Conservation (phyloP, 805 yeast genomes). For the Candida endomychidarum region DNA sequence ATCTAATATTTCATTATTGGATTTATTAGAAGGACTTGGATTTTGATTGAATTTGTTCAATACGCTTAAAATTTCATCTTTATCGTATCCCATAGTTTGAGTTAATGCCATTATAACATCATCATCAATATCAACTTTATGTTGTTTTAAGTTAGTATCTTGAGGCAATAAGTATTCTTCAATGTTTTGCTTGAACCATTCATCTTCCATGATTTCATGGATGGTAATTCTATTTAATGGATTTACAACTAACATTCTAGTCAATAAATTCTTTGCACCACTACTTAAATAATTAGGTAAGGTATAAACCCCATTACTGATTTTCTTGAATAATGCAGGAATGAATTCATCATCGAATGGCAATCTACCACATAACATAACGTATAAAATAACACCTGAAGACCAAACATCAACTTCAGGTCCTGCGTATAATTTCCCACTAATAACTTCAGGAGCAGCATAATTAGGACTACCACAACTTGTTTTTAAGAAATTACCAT, state of each 20-base stretch:
- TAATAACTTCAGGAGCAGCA: conserved; percentile 96
- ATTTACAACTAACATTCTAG: conserved; percentile 90
- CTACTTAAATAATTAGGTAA: conserved; percentile 81
- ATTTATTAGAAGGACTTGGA: conserved; percentile 17
- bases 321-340: conserved; percentile 90
- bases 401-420: conserved; percentile 99
- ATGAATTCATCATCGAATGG: conserved; percentile 97
- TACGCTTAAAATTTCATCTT: conserved; percentile 77
- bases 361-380: conserved; percentile 91
- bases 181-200: conserved; percentile 84
- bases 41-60: conserved; percentile 38
- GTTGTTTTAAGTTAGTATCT: conserved; percentile 38
- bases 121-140: conserved; percentile 61
- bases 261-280: conserved; percentile 81
- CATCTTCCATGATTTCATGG: conserved; percentile 88
- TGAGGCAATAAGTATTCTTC: conserved; percentile 77
- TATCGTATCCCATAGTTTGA: conserved; percentile 85
- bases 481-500: conserved; percentile 92
- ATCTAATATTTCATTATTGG: conserved; percentile 76
- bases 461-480: conserved; percentile 96
- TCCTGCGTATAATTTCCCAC: conserved; percentile 93
- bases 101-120: conserved; percentile 72
- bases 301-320: conserved; percentile 88
- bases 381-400: conserved; percentile 91
- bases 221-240: conserved; percentile 93